phyloP scores from a whole-genome alignment of 2,329 filamentous ascomycete genomes.

The Alternaria angustiovoidea region DNA sequence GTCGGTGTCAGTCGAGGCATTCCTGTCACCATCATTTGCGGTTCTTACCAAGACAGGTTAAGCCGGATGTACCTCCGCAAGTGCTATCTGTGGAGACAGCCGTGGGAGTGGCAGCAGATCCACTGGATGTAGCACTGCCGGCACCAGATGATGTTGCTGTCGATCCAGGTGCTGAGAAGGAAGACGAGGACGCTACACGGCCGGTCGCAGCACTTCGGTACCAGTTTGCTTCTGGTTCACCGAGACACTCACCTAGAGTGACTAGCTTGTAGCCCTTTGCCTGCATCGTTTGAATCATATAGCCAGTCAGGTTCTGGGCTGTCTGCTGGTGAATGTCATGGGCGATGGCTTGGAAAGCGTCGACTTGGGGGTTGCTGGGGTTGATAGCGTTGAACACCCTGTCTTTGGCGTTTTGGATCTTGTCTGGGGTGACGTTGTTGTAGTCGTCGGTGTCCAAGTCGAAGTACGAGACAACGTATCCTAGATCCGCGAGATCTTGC shows the following conservation, averaged over 20 bases:
- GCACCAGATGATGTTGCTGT: constrained; percentile 23
- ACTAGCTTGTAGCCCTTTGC: constrained; percentile 53
- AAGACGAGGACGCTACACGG: constrained; percentile 21
- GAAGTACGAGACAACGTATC: constrained; percentile 68
- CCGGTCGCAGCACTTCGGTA: constrained; percentile 47
- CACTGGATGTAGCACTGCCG: constrained; percentile 13
- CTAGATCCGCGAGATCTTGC: constrained; percentile 53
- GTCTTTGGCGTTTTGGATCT: constrained; percentile 47
- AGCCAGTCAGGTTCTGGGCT: constrained; percentile 52
- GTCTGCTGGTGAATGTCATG: constrained; percentile 59
- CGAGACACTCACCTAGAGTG: constrained; percentile 57
- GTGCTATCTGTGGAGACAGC: constrained; percentile 19
- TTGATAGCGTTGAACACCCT: constrained; percentile 53
- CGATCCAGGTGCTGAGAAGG: constrained; percentile 14
- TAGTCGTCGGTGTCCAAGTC: constrained; percentile 65
- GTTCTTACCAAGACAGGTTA: constrained; percentile 26
- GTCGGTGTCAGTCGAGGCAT: neutral
- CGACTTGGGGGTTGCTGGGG: constrained; percentile 26
- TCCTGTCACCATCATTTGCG: neutral
- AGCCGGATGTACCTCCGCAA: constrained; percentile 31
- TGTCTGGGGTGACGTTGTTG: constrained; percentile 40
- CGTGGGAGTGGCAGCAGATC: constrained; percentile 10
- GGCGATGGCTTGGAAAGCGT: constrained; percentile 61
- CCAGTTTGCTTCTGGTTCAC: constrained; percentile 56
- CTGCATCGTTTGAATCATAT: constrained; percentile 51